These are phyloP conservation scores for Coelastrella sp. DNA, from an alignment of 139 green algal genomes.

Conservation along the genomic window DNA sequence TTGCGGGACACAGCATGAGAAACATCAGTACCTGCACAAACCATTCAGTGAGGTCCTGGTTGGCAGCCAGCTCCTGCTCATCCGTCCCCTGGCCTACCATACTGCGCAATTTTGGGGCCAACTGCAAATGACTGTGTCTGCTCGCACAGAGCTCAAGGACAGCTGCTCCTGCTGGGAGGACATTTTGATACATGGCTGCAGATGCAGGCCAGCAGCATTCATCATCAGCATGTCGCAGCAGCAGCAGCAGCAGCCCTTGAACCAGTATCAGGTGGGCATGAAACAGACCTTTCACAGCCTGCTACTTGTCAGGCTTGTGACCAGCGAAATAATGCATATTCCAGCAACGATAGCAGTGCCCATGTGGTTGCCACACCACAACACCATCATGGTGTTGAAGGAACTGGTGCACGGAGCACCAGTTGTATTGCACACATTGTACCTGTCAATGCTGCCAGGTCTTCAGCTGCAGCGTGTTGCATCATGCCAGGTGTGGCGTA, in stretches of 20 bases:
- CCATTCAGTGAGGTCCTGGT: background rate
- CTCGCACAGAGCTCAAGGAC: slow-evolving; percentile 52
- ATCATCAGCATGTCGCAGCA: background rate
- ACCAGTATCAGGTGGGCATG: background rate
- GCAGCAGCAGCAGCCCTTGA: background rate
- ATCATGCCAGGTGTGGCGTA: slow-evolving; percentile 15
- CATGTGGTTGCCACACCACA: background rate
- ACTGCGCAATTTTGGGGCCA: background rate
- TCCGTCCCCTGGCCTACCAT: slow-evolving; percentile 46
- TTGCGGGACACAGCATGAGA: background rate
- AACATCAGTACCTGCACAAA: slow-evolving; percentile 23
- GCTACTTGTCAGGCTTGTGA: no score
- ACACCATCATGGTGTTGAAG: background rate
- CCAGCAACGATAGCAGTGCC: background rate
- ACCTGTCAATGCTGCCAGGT: background rate
- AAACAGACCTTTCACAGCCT: no score
- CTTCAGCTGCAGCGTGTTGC: slow-evolving; percentile 20
- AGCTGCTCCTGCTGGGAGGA: background rate
- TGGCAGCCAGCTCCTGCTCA: slow-evolving; percentile 34
- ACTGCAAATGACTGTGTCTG: slow-evolving; percentile 39
- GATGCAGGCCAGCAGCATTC: background rate
- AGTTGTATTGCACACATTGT: background rate
- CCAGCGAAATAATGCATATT: no score
- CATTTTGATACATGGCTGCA: background rate
- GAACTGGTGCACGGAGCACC: no score